phyloP scores from a whole-genome alignment of 1,284 basidiomycete species.

The Sporisorium iseilematis-ciliati region DNA sequence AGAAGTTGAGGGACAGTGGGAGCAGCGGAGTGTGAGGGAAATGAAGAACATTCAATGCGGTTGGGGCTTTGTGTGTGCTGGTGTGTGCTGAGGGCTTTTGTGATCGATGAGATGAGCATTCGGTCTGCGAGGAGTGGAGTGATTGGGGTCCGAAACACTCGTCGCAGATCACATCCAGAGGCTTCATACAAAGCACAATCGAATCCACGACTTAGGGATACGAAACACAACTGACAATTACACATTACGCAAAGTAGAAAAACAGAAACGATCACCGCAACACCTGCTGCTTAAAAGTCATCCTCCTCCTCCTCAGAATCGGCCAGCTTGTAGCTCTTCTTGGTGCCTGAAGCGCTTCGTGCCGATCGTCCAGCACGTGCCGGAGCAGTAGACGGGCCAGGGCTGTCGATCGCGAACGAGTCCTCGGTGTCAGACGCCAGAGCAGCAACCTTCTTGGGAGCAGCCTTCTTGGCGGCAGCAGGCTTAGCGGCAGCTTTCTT shows the following conservation, averaged over 20 bases:
- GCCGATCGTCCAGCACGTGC: conserved; percentile 23
- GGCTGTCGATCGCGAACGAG: conserved; percentile 44
- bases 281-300: background rate
- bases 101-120: too few species aligned
- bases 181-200: too few species aligned
- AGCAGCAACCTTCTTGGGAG: conserved; percentile 37
- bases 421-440: conserved; percentile 35
- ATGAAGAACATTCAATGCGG: too few species aligned
- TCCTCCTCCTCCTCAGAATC: conserved; percentile 38
- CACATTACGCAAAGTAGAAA: too few species aligned
- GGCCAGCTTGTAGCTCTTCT: conserved; percentile 43
- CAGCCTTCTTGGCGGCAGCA: conserved; percentile 33
- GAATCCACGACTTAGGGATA: too few species aligned
- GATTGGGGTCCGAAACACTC: too few species aligned
- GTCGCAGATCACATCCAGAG: too few species aligned
- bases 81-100: too few species aligned
- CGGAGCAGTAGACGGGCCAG: conserved; percentile 21
- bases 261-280: background rate
- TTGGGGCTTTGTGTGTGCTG: too few species aligned
- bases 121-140: too few species aligned
- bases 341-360: conserved; percentile 25
- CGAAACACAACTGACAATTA: background rate
- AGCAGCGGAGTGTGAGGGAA: background rate
- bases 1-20: conserved; percentile 15
- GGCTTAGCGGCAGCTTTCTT: conserved; percentile 35